Evolutionary conservation across 345 rosid species (phyloP).

Genomic region (Luvunga scandens): DNA sequence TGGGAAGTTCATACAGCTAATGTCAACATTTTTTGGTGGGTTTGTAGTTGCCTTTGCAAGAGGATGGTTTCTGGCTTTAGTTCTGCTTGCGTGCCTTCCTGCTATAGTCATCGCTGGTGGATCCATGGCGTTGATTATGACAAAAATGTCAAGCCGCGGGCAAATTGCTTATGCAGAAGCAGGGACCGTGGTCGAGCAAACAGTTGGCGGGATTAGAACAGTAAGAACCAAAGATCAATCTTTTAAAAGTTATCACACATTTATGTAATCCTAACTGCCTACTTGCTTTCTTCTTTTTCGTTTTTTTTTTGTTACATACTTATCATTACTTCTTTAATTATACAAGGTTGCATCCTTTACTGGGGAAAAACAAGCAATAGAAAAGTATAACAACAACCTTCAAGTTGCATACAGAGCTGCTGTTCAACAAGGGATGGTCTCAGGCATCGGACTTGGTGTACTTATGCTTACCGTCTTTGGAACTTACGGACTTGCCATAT

Average conservation of each 20-base stretch:
- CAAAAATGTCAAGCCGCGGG: constrained; percentile 72
- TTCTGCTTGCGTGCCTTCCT: constrained; percentile 65
- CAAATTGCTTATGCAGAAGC: constrained; percentile 87
- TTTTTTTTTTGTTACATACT: not conserved
- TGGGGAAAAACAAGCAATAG: constrained; percentile 71
- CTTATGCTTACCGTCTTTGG: constrained; percentile 43
- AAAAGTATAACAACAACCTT: constrained; percentile 55
- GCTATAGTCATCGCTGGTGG: constrained; percentile 53
- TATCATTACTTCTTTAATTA: not conserved
- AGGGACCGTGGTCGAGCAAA: constrained; percentile 82
- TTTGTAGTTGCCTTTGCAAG: constrained; percentile 52
- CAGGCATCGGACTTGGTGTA: constrained; percentile 67
- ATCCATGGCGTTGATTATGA: constrained; percentile 46
- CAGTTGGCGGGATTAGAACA: constrained; percentile 77
- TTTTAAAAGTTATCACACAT: not conserved
- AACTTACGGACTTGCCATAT: constrained; percentile 61
- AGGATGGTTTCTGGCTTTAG: constrained; percentile 61
- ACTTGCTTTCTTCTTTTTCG: not conserved
- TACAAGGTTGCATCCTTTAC: constrained; percentile 86
- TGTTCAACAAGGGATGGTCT: constrained; percentile 61
- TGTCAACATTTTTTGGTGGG: constrained; percentile 65
- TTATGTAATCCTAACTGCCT: not conserved
- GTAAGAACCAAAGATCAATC: constrained; percentile 34
- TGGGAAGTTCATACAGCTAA: constrained; percentile 69
- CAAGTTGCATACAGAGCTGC: constrained; percentile 53